Evolutionary conservation across 1,284 basidiomycete genomes (phyloP).

Genomic region (Inonotus obliquus): DNA sequence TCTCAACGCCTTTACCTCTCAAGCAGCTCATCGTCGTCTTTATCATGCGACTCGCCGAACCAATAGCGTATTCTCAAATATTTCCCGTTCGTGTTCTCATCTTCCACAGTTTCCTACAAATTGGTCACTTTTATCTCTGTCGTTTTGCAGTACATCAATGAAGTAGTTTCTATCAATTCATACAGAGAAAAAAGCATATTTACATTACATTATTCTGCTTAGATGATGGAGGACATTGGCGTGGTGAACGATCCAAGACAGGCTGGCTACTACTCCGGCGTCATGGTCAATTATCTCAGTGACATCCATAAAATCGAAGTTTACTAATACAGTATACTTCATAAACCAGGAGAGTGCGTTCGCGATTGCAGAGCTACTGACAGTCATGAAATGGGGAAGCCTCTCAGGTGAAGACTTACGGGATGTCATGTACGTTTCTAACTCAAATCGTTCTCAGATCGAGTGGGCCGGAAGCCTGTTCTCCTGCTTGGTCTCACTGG

Average conservation of each 20-base stretch:
- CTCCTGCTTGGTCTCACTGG: slow-evolving; percentile 27
- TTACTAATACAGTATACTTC: background rate
- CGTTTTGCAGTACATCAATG: slow-evolving; percentile 7
- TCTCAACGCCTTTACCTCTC: slow-evolving; percentile 18
- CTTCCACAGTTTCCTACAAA: background rate
- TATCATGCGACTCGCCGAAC: slow-evolving; percentile 26
- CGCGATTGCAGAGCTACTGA: slow-evolving; percentile 25
- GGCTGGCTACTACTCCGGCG: slow-evolving; percentile 27
- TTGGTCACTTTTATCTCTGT: background rate
- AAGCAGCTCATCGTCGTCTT: slow-evolving; percentile 23
- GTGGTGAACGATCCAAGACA: slow-evolving; percentile 21
- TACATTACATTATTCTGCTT: background rate
- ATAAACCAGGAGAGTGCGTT: slow-evolving; percentile 24
- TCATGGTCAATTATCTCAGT: slow-evolving; percentile 19
- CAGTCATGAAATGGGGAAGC: slow-evolving; percentile 24
- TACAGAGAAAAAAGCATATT: background rate
- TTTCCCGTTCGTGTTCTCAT: slow-evolving; percentile 6
- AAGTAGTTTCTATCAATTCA: background rate
- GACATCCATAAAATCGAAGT: background rate
- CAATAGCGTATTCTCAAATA: slow-evolving; percentile 23
- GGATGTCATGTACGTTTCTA: background rate
- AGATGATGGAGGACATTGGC: slow-evolving; percentile 26
- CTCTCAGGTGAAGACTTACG: slow-evolving; percentile 21
- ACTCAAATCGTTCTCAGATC: slow-evolving; percentile 18
- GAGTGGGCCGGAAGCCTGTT: slow-evolving; percentile 28